Percentiles rank a stretch among this genome's conserved stretches.
Conservation (phyloP, 164 flowering plant species). For the Santalum album region DNA sequence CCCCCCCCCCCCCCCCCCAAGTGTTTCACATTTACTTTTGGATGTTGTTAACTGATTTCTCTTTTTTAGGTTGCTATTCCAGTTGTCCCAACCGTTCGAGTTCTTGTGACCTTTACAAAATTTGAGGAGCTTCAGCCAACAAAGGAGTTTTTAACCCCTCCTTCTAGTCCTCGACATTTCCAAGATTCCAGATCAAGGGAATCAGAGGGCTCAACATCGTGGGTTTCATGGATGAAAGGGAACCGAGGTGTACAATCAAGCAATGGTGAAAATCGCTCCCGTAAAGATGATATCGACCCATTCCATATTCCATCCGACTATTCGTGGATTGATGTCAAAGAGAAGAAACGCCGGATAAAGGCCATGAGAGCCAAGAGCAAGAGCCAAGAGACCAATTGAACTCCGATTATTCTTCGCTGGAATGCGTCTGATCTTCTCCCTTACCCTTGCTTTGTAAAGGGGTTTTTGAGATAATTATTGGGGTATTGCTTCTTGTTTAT, state of each 20-base stretch:
- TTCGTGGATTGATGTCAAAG: constrained; percentile 90
- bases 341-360: constrained; percentile 87
- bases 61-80: constrained; percentile 89
- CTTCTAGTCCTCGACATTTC: constrained; percentile 87
- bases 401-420: constrained; percentile 19
- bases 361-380: constrained; percentile 86
- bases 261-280: constrained; percentile 55
- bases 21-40: too few relatives aligned
- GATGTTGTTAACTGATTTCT: not conserved
- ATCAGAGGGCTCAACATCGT: constrained; percentile 63
- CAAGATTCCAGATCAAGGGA: constrained; percentile 70
- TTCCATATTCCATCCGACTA: constrained; percentile 89
- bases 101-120: constrained; percentile 86
- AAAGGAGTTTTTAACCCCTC: constrained; percentile 94
- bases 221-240: constrained; percentile 99
- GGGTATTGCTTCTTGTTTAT: constrained; percentile 18
- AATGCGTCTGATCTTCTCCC: constrained; percentile 11
- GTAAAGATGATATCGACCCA: constrained; percentile 75
- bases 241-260: constrained; percentile 64
- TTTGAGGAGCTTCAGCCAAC: constrained; percentile 89
- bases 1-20: too few relatives aligned
- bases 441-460: constrained; percentile 3
- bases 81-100: constrained; percentile 90
- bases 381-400: constrained; percentile 37
- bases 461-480: constrained; percentile 14